Base-by-base conservation (phyloP, 164 flowering plant species). In the Piper longum region DNA sequence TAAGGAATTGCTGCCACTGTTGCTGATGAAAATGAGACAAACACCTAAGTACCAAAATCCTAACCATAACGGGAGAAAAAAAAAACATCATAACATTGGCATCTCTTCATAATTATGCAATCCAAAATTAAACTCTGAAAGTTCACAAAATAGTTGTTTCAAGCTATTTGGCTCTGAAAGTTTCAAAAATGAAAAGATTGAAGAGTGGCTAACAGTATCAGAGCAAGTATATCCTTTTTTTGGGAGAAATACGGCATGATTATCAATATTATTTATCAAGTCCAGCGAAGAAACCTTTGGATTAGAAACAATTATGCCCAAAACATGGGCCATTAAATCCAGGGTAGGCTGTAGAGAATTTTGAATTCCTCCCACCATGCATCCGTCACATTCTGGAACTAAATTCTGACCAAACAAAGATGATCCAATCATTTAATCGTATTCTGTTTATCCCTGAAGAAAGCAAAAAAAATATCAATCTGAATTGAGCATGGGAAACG, bases 361-460 rank as follows among this genome's bases (percentile, higher is more conserved):
- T 69, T 91, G 98, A 62, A 85, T 95, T 0, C 91, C 95, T 67
- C 96, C 98, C 60, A 91, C 98, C 5, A 83, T 75, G 68, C 86
- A 81, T 17, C 96, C 87, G 67, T 88, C 96, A 19, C 83, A 72
- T 61, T 88, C 96, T 2, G 84, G 80, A 66, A 91, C 90, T 14
- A 62, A 79, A 68, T 91, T 95, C 98, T 91, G 63, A 40, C n/a
- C 51, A 41, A 64, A 4, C 36, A 6, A 40, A 62, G 43, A 19
- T 36, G 39, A 62, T 12, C 36, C 2, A 19, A 62, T 19, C 41
- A 62, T 39, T 8, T 16, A 5, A 11, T 59, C 40, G 9, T 13
- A 7, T 39, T 59, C 12, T 41, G 36, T 26, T 26, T 26, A 26
- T 26, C 1, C 36, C 36, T 26, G 36, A 26, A 26, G 36, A 26